These are phyloP conservation scores for Dactylella cylindrospora DNA, from an alignment of 2,329 filamentous ascomycete genomes.

Conservation along the genomic window DNA sequence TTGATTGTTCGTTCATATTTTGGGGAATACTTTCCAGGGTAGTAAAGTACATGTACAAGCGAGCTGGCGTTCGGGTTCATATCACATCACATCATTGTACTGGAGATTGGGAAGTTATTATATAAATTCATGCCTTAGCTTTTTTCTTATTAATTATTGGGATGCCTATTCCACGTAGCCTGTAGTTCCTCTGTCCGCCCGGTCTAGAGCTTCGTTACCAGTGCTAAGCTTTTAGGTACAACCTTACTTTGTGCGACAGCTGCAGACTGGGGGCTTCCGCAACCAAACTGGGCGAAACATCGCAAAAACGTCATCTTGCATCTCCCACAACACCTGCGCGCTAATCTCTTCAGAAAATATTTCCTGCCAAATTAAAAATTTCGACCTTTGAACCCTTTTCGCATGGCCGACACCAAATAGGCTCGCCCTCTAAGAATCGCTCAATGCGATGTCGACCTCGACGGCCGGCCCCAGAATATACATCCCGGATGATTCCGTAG, in stretches of 20 bases:
- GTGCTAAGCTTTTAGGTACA: too few species aligned
- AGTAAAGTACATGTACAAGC: constrained; percentile 35
- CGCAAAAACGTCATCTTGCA: constrained; percentile 30
- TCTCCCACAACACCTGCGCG: constrained; percentile 33
- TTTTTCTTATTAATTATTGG: too few species aligned
- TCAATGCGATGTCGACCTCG: constrained; percentile 44
- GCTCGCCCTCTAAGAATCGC: constrained; percentile 14
- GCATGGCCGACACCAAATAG: constrained; percentile 24
- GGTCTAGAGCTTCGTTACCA: too few species aligned
- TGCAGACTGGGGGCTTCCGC: too few species aligned
- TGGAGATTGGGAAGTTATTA: constrained; percentile 25
- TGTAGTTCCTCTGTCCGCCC: too few species aligned
- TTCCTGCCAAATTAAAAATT: neutral
- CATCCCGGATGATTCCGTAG: constrained; percentile 20
- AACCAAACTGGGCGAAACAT: constrained; percentile 28
- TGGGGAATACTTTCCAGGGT: constrained; percentile 17
- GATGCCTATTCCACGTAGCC: too few species aligned
- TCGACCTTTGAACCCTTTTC: neutral
- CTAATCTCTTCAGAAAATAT: constrained; percentile 4
- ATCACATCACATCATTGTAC: constrained; percentile 18
- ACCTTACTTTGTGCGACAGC: too few species aligned
- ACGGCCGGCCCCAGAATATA: constrained; percentile 28
- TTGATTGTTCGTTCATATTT: constrained; percentile 7
- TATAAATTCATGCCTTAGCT: too few species aligned
- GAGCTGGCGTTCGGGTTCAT: constrained; percentile 34